Conservation (phyloP, 2,329 filamentous ascomycete species). For the Pseudogymnoascus sp. region DNA sequence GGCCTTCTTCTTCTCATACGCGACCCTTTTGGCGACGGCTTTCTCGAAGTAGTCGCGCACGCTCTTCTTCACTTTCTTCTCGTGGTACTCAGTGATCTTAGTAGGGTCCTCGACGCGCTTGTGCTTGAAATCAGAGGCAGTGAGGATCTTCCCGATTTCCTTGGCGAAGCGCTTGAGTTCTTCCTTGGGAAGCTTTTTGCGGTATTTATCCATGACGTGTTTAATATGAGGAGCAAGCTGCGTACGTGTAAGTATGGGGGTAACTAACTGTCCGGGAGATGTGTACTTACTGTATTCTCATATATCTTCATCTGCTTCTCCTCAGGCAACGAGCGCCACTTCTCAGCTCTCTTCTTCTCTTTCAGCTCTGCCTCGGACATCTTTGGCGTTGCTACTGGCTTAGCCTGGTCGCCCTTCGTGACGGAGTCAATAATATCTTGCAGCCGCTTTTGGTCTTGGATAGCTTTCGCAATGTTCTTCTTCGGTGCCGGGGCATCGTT, state of each 20-base stretch:
- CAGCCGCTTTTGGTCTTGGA: constrained; percentile 48
- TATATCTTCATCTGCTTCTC: constrained; percentile 96
- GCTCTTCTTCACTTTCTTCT: constrained; percentile 74
- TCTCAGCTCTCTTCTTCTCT: constrained; percentile 54
- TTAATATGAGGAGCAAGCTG: constrained; percentile 81
- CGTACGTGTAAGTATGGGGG: constrained; percentile 13
- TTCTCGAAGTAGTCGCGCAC: constrained; percentile 83
- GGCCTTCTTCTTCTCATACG: constrained; percentile 58
- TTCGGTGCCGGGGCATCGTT: constrained; percentile 45
- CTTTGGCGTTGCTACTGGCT: constrained; percentile 11
- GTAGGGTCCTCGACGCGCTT: constrained; percentile 77
- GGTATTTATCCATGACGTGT: constrained; percentile 79
- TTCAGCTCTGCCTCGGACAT: constrained; percentile 42
- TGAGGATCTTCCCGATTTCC: constrained; percentile 77
- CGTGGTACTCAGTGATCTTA: constrained; percentile 67
- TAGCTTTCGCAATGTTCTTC: constrained; percentile 43
- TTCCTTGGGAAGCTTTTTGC: constrained; percentile 78
- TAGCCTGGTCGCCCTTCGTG: constrained; percentile 58
- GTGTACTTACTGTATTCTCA: constrained; percentile 73
- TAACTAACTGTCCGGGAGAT: background rate
- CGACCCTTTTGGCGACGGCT: constrained; percentile 67
- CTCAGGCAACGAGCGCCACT: constrained; percentile 60
- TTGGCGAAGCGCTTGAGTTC: constrained; percentile 57
- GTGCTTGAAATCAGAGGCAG: constrained; percentile 86
- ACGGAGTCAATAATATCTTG: constrained; percentile 83